A percentile compares a stretch with the other conserved stretches of the same genome.
Evolutionary conservation across 352 stramenopile species (phyloP).

Genomic region (Pythium sukuiense): DNA sequence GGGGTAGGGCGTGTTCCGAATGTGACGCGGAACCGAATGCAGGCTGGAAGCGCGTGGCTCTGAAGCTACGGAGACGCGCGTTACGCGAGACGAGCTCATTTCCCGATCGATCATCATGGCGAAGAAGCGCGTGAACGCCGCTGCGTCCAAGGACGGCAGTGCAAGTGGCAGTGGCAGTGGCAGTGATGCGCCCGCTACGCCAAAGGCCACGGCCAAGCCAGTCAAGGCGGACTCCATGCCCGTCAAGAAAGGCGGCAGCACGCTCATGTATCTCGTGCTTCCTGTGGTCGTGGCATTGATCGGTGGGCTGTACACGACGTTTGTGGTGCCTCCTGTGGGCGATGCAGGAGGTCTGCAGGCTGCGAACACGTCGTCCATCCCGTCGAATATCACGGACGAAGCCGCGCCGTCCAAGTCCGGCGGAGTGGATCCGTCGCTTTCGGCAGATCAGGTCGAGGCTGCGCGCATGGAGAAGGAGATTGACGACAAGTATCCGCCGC

Average conservation of each 20-base stretch:
- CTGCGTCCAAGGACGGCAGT: slow-evolving; percentile 18
- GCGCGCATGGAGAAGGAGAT: slow-evolving; percentile 18
- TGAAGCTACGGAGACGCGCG: neutral
- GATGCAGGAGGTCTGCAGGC: neutral
- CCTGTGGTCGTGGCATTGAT: slow-evolving; percentile 39
- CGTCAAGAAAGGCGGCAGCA: slow-evolving; percentile 16
- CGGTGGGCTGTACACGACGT: slow-evolving; percentile 27
- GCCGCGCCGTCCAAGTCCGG: neutral
- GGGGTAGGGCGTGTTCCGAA: neutral
- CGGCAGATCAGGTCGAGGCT: slow-evolving; percentile 21
- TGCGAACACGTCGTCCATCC: slow-evolving; percentile 7
- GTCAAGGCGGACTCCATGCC: neutral
- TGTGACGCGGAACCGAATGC: neutral
- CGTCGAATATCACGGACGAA: slow-evolving; percentile 14
- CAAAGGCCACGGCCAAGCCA: neutral
- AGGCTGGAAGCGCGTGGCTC: slow-evolving; percentile 14
- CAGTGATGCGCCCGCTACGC: slow-evolving; percentile 1
- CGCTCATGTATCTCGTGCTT: slow-evolving; percentile 36
- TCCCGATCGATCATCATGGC: neutral
- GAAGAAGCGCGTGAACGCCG: slow-evolving; percentile 4
- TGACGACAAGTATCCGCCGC: slow-evolving; percentile 21
- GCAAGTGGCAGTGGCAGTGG: slow-evolving; percentile 5
- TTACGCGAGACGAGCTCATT: neutral
- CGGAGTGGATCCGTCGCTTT: slow-evolving; percentile 5
- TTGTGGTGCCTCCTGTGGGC: slow-evolving; percentile 8